Conservation (phyloP, 306 rosid genomes). For the Styphnolobium japonicum region DNA sequence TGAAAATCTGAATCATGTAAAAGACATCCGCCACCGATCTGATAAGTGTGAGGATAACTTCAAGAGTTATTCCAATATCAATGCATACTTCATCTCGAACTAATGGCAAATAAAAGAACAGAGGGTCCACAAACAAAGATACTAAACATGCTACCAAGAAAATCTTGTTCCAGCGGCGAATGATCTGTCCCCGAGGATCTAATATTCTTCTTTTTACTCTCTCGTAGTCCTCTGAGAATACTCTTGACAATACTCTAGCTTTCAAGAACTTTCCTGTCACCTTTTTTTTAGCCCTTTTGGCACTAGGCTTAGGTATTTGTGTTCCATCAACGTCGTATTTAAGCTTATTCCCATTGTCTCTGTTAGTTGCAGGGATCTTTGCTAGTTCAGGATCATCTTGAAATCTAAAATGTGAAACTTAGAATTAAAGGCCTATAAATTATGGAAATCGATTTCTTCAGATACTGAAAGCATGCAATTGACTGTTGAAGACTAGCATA, state of each 20-base stretch:
- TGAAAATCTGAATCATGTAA: conserved; percentile 45
- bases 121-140: conserved; percentile 55
- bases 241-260: conserved; percentile 47
- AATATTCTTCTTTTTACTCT: conserved; percentile 38
- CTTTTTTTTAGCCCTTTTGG: conserved; percentile 26
- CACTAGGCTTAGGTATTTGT: conserved; percentile 38
- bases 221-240: conserved; percentile 56
- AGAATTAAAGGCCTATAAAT: background rate
- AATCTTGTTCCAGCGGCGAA: conserved; percentile 51
- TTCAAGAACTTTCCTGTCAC: conserved; percentile 36
- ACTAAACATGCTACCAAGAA: conserved; percentile 45
- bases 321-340: conserved; percentile 54
- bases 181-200: conserved; percentile 51
- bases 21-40: conserved; percentile 44
- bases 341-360: conserved; percentile 25
- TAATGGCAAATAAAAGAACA: conserved; percentile 47
- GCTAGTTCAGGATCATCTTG: conserved; percentile 43
- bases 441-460: background rate
- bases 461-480: background rate
- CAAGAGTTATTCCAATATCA: conserved; percentile 35
- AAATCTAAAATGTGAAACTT: conserved; percentile 30
- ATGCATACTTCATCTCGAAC: conserved; percentile 43
- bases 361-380: conserved; percentile 1
- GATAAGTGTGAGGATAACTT: conserved; percentile 41
- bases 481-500: background rate